Percentiles rank a stretch among this genome's conserved stretches.
Conservation (phyloP, 2,329 filamentous ascomycete genomes). For the Neoarthrinium moseri region DNA sequence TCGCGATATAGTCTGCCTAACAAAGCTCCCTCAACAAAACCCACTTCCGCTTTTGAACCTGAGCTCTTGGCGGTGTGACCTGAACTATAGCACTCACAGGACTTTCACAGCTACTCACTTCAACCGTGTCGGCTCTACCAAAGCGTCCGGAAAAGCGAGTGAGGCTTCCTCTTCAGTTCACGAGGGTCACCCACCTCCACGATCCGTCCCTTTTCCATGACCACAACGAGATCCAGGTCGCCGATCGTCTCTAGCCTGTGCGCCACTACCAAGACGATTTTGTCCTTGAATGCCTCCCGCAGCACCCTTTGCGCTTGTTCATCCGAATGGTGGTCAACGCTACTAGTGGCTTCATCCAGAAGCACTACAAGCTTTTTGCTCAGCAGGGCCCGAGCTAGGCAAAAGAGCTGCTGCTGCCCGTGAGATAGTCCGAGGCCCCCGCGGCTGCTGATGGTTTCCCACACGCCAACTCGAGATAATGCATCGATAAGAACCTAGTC, state of each 20-base stretch:
- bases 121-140: constrained; percentile 5
- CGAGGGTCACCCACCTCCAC: constrained; percentile 34
- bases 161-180: constrained; percentile 3
- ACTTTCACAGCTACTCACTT: background rate
- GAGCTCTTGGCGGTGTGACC: too few relatives aligned
- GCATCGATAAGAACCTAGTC: constrained; percentile 3
- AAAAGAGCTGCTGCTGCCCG: constrained; percentile 41
- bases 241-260: constrained; percentile 38
- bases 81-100: background rate
- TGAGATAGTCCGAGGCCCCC: constrained; percentile 41
- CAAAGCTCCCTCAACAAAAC: too few relatives aligned
- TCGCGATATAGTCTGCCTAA: too few relatives aligned
- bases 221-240: constrained; percentile 45
- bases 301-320: constrained; percentile 21
- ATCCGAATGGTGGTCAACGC: constrained; percentile 27
- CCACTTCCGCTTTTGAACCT: too few relatives aligned
- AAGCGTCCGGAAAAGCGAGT: constrained; percentile 1
- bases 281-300: constrained; percentile 25
- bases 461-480: constrained; percentile 27
- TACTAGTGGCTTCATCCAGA: constrained; percentile 30
- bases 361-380: constrained; percentile 25
- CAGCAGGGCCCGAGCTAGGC: constrained; percentile 23
- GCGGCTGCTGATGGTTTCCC: constrained; percentile 18
- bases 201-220: constrained; percentile 44
- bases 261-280: constrained; percentile 44